Base-by-base conservation (phyloP, 768 basidiomycete genomes). In the Obba rivulosa region DNA sequence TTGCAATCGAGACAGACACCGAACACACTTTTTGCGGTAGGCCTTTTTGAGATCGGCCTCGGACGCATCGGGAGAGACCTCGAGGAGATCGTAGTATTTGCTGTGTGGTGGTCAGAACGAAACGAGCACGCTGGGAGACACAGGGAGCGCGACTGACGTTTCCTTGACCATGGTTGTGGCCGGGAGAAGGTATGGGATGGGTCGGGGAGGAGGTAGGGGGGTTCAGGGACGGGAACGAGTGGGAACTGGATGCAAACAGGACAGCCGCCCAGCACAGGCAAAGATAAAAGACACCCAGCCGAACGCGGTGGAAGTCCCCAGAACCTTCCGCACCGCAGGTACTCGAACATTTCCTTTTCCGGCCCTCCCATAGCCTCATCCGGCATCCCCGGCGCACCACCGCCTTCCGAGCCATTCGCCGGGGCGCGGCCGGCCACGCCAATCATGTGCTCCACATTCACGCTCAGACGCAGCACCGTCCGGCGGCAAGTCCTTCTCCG, bases 1-100 rank as follows among this genome's bases (percentile, higher is more conserved):
- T 9, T 34, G 23, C 25, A 35, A 25, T 14, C 3, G 17, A 17
- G 16, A 25, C 1, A 31, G 28, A 14, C 16, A 28, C 25, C 20
- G 35, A 14, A 22, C 21, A 14, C 54, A 92, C 91, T 92, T 92
- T 72, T 92, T 93, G 58, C 91, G 86, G 74, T 94, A 95, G 24
- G 92, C 92, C 66, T 94, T 94, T 77, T 94, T 95, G 61, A 95
- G 80, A 46, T 94, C 92, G 41, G 74, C 61, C 51, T 95, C 93
- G 36, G 83, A 84, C 28, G 87, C 91, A 58, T 76, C 76, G 43
- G 88, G 81, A 10, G 79, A 55, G 24, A 90, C 92, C 56, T 94
- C 93, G 42, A 98, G 81, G 52, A 96, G 79, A 69, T 96, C 92
- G 71, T 97, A 92, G 66, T 78, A 91, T 80, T 92, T 87, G 59